Percentiles rank a stretch among this genome's conserved stretches.
Conservation (phyloP, 2,329 filamentous ascomycete genomes). For the Phialemonium atrogriseum region DNA sequence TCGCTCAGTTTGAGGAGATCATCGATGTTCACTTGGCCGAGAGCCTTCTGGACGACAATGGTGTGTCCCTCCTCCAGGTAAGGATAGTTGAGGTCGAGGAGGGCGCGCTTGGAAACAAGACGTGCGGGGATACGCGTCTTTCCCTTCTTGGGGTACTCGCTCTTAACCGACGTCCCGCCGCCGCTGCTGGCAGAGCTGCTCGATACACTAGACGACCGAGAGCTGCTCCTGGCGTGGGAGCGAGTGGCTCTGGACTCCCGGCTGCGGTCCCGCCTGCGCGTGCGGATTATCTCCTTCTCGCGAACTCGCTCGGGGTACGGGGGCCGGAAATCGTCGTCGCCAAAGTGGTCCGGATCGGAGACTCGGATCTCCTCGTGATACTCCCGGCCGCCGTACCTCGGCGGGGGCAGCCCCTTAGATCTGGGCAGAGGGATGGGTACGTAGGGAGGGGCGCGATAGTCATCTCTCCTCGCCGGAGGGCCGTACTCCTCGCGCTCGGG, state of each 20-base stretch:
- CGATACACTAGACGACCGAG: constrained; percentile 33
- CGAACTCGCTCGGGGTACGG: constrained; percentile 49
- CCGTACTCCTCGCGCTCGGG: constrained; percentile 54
- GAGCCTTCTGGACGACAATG: constrained; percentile 72
- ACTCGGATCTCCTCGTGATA: constrained; percentile 59
- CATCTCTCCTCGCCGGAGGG: constrained; percentile 44
- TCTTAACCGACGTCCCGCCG: constrained; percentile 41
- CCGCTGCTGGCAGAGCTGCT: constrained; percentile 33
- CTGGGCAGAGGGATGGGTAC: constrained; percentile 63
- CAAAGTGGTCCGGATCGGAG: constrained; percentile 59
- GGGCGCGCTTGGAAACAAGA: constrained; percentile 70
- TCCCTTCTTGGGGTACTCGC: constrained; percentile 70
- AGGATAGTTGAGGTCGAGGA: constrained; percentile 79
- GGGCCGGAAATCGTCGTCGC: constrained; percentile 60
- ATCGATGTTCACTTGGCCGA: constrained; percentile 87
- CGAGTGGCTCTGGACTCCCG: constrained; percentile 26
- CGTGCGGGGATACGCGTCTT: constrained; percentile 82
- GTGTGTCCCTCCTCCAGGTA: constrained; percentile 82
- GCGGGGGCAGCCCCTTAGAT: constrained; percentile 50
- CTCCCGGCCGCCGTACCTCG: constrained; percentile 48
- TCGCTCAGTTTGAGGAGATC: constrained; percentile 78
- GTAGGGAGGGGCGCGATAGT: constrained; percentile 37
- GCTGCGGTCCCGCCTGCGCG: constrained; percentile 34
- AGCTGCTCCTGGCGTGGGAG: constrained; percentile 29
- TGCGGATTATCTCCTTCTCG: constrained; percentile 52